phyloP scores from a whole-genome alignment of 2,329 filamentous ascomycete genomes.

The Ophiostoma himal-ulmi region DNA sequence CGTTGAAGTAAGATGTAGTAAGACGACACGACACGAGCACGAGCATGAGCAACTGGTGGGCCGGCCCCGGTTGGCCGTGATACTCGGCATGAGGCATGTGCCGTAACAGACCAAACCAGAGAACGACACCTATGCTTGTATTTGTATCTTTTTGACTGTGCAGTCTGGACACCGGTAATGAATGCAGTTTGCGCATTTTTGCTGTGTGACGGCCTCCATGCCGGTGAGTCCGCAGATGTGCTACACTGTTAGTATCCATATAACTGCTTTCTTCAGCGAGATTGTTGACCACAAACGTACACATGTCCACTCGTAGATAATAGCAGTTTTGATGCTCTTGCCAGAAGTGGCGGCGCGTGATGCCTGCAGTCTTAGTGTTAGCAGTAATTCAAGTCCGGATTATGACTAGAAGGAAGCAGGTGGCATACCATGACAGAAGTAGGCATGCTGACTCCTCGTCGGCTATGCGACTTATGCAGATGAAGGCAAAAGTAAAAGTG shows the following conservation, averaged over 20 bases:
- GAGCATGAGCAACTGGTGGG: background rate
- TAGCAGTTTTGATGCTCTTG: background rate
- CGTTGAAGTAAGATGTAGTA: background rate
- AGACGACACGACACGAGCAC: background rate
- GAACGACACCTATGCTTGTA: background rate
- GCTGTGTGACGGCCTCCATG: slow-evolving; percentile 9
- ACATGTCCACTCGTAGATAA: slow-evolving; percentile 8
- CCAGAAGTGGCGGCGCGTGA: background rate
- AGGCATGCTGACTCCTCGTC: background rate
- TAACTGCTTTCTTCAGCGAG: background rate
- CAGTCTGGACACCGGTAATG: slow-evolving; percentile 11
- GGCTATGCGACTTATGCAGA: too few species aligned
- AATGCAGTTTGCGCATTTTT: slow-evolving; percentile 11
- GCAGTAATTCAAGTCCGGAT: background rate
- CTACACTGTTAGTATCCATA: background rate
- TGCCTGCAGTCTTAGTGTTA: background rate
- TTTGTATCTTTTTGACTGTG: background rate
- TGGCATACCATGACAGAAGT: background rate
- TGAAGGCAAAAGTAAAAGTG: background rate
- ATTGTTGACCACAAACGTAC: background rate
- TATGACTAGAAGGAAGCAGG: background rate
- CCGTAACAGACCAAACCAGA: background rate
- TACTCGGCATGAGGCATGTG: background rate
- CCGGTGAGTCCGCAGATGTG: background rate
- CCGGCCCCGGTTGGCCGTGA: slow-evolving; percentile 7